phyloP scores from a whole-genome alignment of 768 basidiomycete genomes.

The Boletus coccyginus region DNA sequence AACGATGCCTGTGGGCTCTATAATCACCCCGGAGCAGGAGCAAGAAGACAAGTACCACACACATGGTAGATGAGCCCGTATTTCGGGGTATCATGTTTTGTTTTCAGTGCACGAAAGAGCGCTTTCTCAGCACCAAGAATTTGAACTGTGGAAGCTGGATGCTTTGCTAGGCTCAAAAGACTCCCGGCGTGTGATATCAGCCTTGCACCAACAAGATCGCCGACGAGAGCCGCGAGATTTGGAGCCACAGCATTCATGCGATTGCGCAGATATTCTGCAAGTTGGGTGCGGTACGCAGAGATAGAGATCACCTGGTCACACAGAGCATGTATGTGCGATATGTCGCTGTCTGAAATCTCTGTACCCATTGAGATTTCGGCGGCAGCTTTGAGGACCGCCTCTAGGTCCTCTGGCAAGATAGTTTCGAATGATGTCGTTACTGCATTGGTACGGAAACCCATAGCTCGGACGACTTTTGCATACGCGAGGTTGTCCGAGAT shows the following conservation, averaged over 20 bases:
- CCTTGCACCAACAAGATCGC: constrained; percentile 73
- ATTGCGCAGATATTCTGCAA: constrained; percentile 95
- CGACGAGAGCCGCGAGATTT: constrained; percentile 84
- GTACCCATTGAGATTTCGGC: constrained; percentile 99
- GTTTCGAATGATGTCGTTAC: constrained; percentile 79
- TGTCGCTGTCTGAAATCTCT: constrained; percentile 96
- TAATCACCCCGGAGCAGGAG: constrained; percentile 1
- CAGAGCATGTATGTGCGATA: constrained; percentile 93
- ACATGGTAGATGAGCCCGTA: constrained; percentile 99
- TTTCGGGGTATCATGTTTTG: constrained; percentile 95
- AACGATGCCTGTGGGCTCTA: constrained; percentile 68
- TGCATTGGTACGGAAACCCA: constrained; percentile 98
- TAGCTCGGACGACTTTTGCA: constrained; percentile 86
- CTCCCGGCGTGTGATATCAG: constrained; percentile 75
- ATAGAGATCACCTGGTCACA: constrained; percentile 99
- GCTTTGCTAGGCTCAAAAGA: constrained; percentile 66
- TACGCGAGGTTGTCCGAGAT: constrained; percentile 96
- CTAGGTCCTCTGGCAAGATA: constrained; percentile 96
- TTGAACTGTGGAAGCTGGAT: constrained; percentile 76
- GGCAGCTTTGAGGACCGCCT: constrained; percentile 90
- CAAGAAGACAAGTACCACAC: constrained; percentile 25
- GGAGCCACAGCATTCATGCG: constrained; percentile 98
- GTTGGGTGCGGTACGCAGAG: constrained; percentile 89
- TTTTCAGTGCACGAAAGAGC: constrained; percentile 72
- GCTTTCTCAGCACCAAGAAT: constrained; percentile 79